These are phyloP conservation scores for Neurospora pannonica DNA, from an alignment of 495 filamentous ascomycete genomes.

Conservation along the genomic window DNA sequence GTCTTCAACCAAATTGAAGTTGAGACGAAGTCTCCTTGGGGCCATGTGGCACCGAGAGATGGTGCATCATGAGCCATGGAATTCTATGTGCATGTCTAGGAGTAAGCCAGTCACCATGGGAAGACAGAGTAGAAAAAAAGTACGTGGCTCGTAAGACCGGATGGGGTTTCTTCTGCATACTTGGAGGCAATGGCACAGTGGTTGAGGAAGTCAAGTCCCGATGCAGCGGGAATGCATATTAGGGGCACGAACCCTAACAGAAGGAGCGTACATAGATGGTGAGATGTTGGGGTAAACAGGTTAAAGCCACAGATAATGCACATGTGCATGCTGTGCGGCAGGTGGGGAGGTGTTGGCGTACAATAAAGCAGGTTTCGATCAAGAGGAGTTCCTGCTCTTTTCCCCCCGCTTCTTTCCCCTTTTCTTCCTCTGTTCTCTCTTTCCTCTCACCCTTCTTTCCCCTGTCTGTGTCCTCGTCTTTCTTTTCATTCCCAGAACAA, in stretches of 20 bases:
- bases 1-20: not conserved
- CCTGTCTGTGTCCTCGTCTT: not conserved
- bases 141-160: not conserved
- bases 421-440: not conserved
- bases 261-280: not conserved
- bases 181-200: not conserved
- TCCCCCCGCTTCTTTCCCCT: not conserved
- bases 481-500: not conserved
- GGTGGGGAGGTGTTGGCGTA: not conserved
- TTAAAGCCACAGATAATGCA: not conserved
- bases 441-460: not conserved
- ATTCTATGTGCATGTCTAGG: not conserved
- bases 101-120: not conserved
- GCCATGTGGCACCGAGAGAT: not conserved
- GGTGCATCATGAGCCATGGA: not conserved
- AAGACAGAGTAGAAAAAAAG: not conserved
- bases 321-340: not conserved
- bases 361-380: not conserved
- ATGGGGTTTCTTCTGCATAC: not conserved
- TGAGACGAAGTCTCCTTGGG: not conserved
- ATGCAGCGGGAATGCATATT: not conserved
- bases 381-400: not conserved
- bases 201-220: not conserved
- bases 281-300: not conserved
- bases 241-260: not conserved